A percentile compares a stretch with the other conserved stretches of the same genome.
Conservation (phyloP, 2,329 filamentous ascomycete genomes). For the Cladorrhinum sp. region DNA sequence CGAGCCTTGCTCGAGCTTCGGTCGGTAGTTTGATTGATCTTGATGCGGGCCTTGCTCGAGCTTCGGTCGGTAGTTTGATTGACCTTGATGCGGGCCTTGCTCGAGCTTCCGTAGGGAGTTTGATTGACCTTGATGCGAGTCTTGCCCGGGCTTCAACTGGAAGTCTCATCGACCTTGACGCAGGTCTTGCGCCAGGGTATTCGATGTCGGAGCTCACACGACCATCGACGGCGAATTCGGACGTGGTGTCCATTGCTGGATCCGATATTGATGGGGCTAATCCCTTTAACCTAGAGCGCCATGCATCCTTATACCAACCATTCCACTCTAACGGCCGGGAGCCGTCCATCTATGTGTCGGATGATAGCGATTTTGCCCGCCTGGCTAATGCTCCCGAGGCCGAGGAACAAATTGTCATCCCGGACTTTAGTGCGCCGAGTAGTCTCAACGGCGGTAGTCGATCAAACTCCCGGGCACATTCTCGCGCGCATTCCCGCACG, state of each 20-base stretch:
- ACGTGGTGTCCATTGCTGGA: constrained; percentile 53
- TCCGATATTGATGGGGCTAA: constrained; percentile 55
- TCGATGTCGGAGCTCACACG: constrained; percentile 48
- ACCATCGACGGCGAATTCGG: constrained; percentile 60
- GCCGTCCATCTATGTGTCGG: constrained; percentile 60
- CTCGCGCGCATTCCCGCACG: constrained; percentile 21
- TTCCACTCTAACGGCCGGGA: constrained; percentile 39
- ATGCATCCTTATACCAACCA: constrained; percentile 51
- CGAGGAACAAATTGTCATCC: constrained; percentile 25
- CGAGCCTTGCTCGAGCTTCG: constrained; percentile 29
- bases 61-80: constrained; percentile 37
- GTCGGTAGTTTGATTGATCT: constrained; percentile 35
- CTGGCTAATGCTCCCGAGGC: constrained; percentile 25
- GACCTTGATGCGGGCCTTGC: constrained; percentile 38
- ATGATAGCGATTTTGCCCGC: constrained; percentile 52
- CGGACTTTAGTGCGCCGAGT: constrained; percentile 30
- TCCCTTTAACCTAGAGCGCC: constrained; percentile 63
- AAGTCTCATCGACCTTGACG: constrained; percentile 38
- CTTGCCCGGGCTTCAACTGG: constrained; percentile 34
- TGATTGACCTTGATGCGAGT: constrained; percentile 37
- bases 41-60: constrained; percentile 32
- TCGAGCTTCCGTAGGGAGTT: constrained; percentile 21
- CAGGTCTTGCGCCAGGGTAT: constrained; percentile 30
- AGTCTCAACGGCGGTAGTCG: constrained; percentile 15
- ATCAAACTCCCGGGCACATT: background rate